Evolutionary conservation across 2,329 filamentous ascomycete species (phyloP), one percentile per base, ranked within the genome.

Genomic region (Stemphylium beticola): DNA sequence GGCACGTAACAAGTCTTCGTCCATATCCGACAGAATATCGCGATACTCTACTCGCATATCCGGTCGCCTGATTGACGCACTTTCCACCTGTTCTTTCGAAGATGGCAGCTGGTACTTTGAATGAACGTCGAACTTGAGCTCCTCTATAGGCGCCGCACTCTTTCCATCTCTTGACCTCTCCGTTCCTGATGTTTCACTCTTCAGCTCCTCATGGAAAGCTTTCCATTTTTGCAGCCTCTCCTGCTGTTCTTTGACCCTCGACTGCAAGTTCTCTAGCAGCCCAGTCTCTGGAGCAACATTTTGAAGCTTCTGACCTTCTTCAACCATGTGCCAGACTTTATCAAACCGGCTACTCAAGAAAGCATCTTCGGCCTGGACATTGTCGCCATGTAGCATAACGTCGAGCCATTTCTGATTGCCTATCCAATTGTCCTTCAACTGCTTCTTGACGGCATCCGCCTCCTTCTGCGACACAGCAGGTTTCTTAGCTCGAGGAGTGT

Each of bases 341-440:
- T 90, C 84, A 59, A 93, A 95, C 0, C 85, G 79, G 32, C 82
- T 82, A 2, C 82, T 82, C 12, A 96, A 72, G n/a, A 95, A 78
- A 0, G 80, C 82, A 56, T 90, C 88, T 29, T 79, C 83, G 22
- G 78, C 78, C 2, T 80, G 76, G 7, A 78, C 78, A 17, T 80
- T 78, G 40, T 91, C 87, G 2, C 90, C 90, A 45, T 87, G 81
- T 0, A 95, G 72, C 17, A 96, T 77, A 2, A 85, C 81, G 42
- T 91, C 83, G 64, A 91, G 82, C 88, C 92, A 93, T 51, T 85
- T 83, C 55, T 88, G 84, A 66, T 88, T 86, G 2, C 91, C 92
- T 12, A 90, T 81, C 92, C 92, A 96, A 62, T 92, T 91, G 57
- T 87, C 86, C 32, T 83, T 81, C 26, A 92, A 77, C 2, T 83